Base-by-base conservation (phyloP, 257 asterid genomes). In the Nyctanthes arbortristis region DNA sequence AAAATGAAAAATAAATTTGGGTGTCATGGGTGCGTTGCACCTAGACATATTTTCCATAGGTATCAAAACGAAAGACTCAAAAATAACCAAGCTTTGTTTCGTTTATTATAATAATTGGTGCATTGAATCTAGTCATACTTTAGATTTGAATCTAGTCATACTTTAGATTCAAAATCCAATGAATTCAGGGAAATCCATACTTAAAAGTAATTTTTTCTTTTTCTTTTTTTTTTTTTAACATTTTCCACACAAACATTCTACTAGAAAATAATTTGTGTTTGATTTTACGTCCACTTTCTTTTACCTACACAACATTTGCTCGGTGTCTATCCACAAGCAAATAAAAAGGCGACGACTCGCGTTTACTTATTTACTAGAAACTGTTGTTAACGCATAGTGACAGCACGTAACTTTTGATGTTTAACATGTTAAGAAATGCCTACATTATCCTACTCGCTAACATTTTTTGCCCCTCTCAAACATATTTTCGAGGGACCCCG, bases 21-120 rank as follows among this genome's bases (percentile, higher is more conserved):
- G 20, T 61, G 59, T 24, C 20, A 57, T 64, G 56, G n/a, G 70
- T 68, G 24, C 74, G 61, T 33, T 74, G 74, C 20, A 74, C 63
- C 66, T 74, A 52, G 78, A 74, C 78, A 74, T 68, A 49, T 74
- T 59, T n/a, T n/a, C 68, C 54, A 10, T 5, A 45, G 73, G 58
- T 39, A 39, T 39, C 49, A 14, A 14, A 14, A 39, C 18, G 14
- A 3, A 18, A 5, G n/a, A n/a, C n/a, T n/a, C 18, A 13, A 12
- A 11, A 39, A 11, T 39, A 12, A 39, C 14, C n/a, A 39, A 39
- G 12, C 7, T 37, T 37, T 40, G 49, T 7, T 39, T 43, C 54
- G 4, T 43, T 43, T 43, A 20, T 43, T 16, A 3, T 16, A 43
- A 43, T 22, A n/a, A n/a, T 43, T 43, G 24, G 24, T 16, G 52